Percentiles rank a stretch among this genome's conserved stretches.
Conservation (phyloP, 768 basidiomycete species). For the Agrocybe pediades region DNA sequence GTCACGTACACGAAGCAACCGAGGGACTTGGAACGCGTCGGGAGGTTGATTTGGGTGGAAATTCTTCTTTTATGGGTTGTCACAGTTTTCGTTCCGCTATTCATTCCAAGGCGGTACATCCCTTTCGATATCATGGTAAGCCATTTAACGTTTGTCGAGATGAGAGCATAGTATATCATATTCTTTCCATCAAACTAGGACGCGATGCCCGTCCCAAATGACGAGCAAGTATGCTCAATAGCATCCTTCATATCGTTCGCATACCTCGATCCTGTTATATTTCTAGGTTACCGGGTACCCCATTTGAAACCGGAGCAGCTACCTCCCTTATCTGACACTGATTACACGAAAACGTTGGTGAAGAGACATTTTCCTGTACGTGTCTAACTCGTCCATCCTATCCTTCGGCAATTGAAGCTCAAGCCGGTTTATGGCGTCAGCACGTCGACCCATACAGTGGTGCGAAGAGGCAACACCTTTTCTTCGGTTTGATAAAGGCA, state of each 20-base stretch:
- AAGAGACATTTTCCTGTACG: constrained; percentile 19
- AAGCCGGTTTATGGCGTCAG: constrained; percentile 16
- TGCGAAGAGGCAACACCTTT: constrained; percentile 42
- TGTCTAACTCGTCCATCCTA: background rate
- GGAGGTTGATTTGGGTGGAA: constrained; percentile 47
- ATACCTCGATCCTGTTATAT: constrained; percentile 58
- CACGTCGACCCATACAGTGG: constrained; percentile 42
- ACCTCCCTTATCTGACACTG: constrained; percentile 66
- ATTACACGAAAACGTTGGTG: constrained; percentile 32
- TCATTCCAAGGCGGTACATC: constrained; percentile 54
- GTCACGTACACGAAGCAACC: background rate
- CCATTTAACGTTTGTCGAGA: background rate
- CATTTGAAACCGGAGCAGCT: constrained; percentile 52
- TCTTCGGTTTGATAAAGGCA: constrained; percentile 45
- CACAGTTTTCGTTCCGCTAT: constrained; percentile 50
- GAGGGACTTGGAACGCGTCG: background rate
- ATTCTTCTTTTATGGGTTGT: constrained; percentile 42
- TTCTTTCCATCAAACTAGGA: constrained; percentile 28
- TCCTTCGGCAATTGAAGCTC: constrained; percentile 14
- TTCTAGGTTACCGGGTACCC: constrained; percentile 41
- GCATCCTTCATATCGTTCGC: constrained; percentile 44
- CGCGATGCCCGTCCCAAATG: constrained; percentile 33
- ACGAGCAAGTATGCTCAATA: constrained; percentile 55
- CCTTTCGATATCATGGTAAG: constrained; percentile 51
- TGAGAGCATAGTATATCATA: background rate